A percentile compares a stretch with the other conserved stretches of the same genome.
Conservation (phyloP, 2,329 filamentous ascomycete genomes). For the Tolypocladium sp. region DNA sequence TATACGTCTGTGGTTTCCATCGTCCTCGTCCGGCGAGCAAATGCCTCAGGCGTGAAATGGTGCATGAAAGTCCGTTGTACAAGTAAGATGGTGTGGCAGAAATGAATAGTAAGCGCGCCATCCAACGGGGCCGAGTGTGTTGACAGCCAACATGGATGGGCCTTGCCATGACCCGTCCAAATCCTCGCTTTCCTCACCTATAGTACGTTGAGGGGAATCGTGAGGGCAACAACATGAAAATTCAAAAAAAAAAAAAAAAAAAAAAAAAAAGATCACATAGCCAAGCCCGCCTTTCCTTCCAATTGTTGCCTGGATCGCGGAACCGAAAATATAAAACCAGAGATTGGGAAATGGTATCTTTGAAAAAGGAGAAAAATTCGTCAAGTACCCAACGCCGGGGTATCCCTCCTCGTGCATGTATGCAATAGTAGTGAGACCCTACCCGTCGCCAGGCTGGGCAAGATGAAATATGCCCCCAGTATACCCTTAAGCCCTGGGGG, state of each 20-base stretch:
- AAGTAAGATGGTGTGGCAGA: background rate
- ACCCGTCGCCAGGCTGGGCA: background rate
- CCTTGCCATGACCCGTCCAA: background rate
- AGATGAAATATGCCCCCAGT: background rate
- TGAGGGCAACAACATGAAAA: background rate
- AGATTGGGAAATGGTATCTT: background rate
- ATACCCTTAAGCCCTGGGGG: background rate
- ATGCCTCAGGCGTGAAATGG: background rate
- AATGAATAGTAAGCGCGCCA: background rate
- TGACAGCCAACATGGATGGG: background rate
- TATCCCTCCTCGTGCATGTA: background rate
- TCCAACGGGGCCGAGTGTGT: background rate
- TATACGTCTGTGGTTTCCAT: background rate
- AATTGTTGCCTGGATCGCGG: background rate
- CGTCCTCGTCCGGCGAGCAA: background rate
- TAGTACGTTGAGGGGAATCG: no score
- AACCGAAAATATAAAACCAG: background rate
- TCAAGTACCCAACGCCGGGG: conserved; percentile 1
- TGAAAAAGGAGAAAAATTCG: background rate
- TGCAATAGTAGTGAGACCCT: background rate
- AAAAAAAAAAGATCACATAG: no score
- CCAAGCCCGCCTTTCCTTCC: background rate
- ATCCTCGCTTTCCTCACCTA: background rate
- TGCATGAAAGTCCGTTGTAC: background rate
- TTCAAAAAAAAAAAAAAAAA: no score